phyloP scores from a whole-genome alignment of 179 eudicot species.

The Spinacia oleracea region DNA sequence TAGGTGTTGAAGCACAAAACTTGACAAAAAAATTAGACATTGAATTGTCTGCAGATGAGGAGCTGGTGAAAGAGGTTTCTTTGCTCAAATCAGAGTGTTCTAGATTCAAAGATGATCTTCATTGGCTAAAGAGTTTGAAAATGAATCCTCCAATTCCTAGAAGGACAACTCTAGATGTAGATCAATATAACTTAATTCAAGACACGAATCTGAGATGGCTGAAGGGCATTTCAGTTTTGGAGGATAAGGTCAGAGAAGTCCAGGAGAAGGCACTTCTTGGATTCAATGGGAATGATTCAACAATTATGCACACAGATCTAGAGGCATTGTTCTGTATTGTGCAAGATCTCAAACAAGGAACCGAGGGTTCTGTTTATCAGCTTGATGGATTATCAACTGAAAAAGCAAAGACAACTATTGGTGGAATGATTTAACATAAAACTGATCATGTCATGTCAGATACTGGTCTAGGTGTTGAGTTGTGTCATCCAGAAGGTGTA shows the following conservation, averaged over 20 bases:
- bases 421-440: slow-evolving; percentile 28
- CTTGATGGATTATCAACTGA: slow-evolving; percentile 29
- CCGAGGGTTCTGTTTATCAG: slow-evolving; percentile 32
- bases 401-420: slow-evolving; percentile 25
- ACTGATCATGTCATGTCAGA: slow-evolving; percentile 38
- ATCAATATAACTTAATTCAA: slow-evolving; percentile 28
- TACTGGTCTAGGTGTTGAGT: slow-evolving; percentile 65
- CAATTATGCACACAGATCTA: slow-evolving; percentile 59
- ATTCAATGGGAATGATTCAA: slow-evolving; percentile 50
- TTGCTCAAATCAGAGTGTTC: slow-evolving; percentile 68
- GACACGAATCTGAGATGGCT: slow-evolving; percentile 41
- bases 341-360: slow-evolving; percentile 56
- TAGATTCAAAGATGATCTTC: slow-evolving; percentile 67
- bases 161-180: slow-evolving; percentile 26
- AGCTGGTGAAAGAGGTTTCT: slow-evolving; percentile 67
- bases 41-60: slow-evolving; percentile 64
- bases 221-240: slow-evolving; percentile 52
- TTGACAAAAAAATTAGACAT: slow-evolving; percentile 51
- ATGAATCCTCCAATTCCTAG: slow-evolving; percentile 37
- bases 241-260: slow-evolving; percentile 64
- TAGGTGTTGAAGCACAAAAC: slow-evolving; percentile 66
- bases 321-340: slow-evolving; percentile 54
- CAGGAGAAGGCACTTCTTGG: slow-evolving; percentile 59
- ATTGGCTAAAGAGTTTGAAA: slow-evolving; percentile 50
- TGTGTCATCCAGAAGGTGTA: slow-evolving; percentile 76